Percentiles rank a stretch among this genome's conserved stretches.
phyloP scores from a whole-genome alignment of 2,329 filamentous ascomycete species.

The Byssoonygena ceratinophila region DNA sequence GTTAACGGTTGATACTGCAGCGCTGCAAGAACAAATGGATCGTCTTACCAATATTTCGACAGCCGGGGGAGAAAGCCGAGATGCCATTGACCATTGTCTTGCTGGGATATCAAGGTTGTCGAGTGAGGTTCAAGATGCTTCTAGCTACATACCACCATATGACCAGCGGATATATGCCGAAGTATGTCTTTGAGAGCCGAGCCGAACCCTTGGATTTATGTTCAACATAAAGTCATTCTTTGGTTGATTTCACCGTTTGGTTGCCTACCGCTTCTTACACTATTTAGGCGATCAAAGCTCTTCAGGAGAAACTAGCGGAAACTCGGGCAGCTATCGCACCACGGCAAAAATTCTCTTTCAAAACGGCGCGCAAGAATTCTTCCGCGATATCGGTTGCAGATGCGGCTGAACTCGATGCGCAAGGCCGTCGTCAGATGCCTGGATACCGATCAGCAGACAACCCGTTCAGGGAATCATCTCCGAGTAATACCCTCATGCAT shows the following conservation, averaged over 20 bases:
- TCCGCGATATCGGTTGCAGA: constrained; percentile 41
- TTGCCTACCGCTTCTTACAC: constrained; percentile 9
- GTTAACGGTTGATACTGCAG: constrained; percentile 36
- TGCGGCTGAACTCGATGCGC: constrained; percentile 44
- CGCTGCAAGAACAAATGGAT: constrained; percentile 64
- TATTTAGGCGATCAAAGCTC: constrained; percentile 60
- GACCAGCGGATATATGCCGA: constrained; percentile 79
- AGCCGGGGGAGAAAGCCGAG: constrained; percentile 62
- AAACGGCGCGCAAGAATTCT: constrained; percentile 43
- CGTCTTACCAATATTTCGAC: constrained; percentile 53
- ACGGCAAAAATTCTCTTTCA: constrained; percentile 77
- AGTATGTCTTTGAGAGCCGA: constrained; percentile 37
- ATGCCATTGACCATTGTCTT: constrained; percentile 70
- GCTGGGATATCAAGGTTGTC: constrained; percentile 70
- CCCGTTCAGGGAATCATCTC: constrained; percentile 35
- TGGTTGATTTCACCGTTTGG: background rate
- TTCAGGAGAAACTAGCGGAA: constrained; percentile 67
- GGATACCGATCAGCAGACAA: constrained; percentile 34
- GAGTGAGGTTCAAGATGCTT: constrained; percentile 73
- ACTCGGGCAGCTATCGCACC: constrained; percentile 58
- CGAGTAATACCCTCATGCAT: constrained; percentile 28
- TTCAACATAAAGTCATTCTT: background rate
- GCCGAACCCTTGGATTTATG: background rate
- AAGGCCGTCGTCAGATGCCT: constrained; percentile 37
- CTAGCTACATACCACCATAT: constrained; percentile 72